These are phyloP conservation scores for Brettanomyces naardenensis DNA, from an alignment of 805 yeast genomes.

Conservation along the genomic window DNA sequence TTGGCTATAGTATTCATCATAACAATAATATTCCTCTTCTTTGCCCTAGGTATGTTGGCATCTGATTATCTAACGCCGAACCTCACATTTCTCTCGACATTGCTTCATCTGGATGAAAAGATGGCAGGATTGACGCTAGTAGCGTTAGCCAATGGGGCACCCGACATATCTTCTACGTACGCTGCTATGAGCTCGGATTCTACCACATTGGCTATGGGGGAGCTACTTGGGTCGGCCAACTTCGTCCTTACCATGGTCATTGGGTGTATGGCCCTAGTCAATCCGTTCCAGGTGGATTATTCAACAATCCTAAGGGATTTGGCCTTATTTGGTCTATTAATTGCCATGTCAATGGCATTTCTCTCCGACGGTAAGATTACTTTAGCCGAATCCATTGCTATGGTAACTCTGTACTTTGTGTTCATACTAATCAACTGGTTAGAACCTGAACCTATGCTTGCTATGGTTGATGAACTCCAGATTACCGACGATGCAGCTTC, in stretches of 20 bases:
- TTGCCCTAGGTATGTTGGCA: conserved; percentile 69
- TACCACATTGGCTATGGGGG: conserved; percentile 45
- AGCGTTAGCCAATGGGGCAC: conserved; percentile 89
- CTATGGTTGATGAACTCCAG: too few relatives aligned
- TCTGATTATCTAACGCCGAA: conserved; percentile 80
- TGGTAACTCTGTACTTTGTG: conserved; percentile 46
- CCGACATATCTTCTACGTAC: conserved; percentile 80
- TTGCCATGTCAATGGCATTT: conserved; percentile 41
- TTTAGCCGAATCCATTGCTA: conserved; percentile 44
- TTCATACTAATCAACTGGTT: conserved; percentile 43
- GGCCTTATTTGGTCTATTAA: conserved; percentile 43
- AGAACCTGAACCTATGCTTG: too few relatives aligned
- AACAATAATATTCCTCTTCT: conserved; percentile 37
- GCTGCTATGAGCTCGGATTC: conserved; percentile 71
- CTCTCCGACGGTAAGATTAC: conserved; percentile 48
- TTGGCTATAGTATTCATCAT: conserved; percentile 7
- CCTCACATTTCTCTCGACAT: conserved; percentile 53
- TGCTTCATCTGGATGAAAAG: conserved; percentile 61
- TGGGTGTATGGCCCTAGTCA: conserved; percentile 33
- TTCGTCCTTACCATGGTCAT: conserved; percentile 44
- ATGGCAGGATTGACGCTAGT: conserved; percentile 80
- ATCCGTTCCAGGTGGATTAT: conserved; percentile 43
- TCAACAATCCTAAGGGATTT: conserved; percentile 53
- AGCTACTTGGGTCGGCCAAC: conserved; percentile 46
- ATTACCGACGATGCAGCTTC: too few relatives aligned